phyloP scores from a whole-genome alignment of 31 red algal genomes.

The Bonnemaisonia californica region DNA sequence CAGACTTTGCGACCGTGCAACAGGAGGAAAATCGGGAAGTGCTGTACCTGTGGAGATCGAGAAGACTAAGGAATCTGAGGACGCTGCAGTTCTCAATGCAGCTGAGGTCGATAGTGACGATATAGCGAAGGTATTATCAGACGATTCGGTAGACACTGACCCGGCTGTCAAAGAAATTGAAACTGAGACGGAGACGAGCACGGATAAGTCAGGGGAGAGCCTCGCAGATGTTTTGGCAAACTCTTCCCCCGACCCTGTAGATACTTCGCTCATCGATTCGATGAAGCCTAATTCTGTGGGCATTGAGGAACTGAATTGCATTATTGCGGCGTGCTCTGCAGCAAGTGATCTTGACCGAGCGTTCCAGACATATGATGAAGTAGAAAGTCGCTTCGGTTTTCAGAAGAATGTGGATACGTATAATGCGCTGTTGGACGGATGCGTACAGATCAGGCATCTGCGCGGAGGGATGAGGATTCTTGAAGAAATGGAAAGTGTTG shows the following conservation, averaged over 20 bases:
- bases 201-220: neutral
- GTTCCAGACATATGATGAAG: constrained; percentile 74
- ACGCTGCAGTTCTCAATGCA: no score
- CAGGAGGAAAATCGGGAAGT: no score
- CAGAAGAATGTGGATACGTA: constrained; percentile 66
- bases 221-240: constrained; percentile 6
- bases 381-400: constrained; percentile 38
- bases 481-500: constrained; percentile 52
- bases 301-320: constrained; percentile 67
- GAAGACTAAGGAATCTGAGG: neutral
- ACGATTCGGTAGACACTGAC: neutral
- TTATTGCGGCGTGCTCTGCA: constrained; percentile 61
- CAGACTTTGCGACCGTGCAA: constrained; percentile 38
- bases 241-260: neutral
- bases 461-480: constrained; percentile 50
- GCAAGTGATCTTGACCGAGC: constrained; percentile 61
- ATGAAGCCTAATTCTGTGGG: constrained; percentile 29
- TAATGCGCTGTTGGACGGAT: constrained; percentile 67
- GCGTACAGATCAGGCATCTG: constrained; percentile 47
- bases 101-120: neutral
- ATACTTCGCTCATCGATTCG: neutral
- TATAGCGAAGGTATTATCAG: neutral
- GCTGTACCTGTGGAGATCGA: no score
- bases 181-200: neutral
- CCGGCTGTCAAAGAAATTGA: neutral